Conservation (phyloP, 2,329 filamentous ascomycete species). For the Venturia asperata region DNA sequence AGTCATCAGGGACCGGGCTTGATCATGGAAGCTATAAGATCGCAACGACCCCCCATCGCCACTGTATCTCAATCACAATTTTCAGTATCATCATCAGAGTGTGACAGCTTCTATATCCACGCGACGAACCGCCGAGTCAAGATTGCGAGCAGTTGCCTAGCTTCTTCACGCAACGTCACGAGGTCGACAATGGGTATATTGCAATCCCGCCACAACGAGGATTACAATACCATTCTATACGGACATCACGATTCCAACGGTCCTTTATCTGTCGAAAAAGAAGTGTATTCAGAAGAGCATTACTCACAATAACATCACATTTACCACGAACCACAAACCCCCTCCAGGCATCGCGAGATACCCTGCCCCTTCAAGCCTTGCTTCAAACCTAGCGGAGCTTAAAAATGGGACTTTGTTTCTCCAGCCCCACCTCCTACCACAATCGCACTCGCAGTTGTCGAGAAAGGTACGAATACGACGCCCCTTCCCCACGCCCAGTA, state of each 20-base stretch:
- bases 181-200: not conserved
- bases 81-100: not conserved
- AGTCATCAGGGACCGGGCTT: not conserved
- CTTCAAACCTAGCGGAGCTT: not conserved
- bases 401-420: not conserved
- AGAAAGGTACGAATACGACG: not conserved
- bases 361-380: not conserved
- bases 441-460: not conserved
- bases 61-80: not conserved
- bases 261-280: not conserved
- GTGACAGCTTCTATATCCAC: not conserved
- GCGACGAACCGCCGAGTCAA: not conserved
- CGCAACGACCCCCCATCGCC: not conserved
- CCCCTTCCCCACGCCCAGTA: not conserved
- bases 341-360: not conserved
- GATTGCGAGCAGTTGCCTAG: not conserved
- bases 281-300: not conserved
- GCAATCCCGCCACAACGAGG: constrained; percentile 1
- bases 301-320: not conserved
- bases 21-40: not conserved
- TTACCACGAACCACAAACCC: not conserved
- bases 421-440: not conserved
- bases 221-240: not conserved
- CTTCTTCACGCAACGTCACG: not conserved
- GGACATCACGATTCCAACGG: not conserved